Percentiles rank a stretch among this genome's conserved stretches.
Evolutionary conservation across 2,329 filamentous ascomycete genomes (phyloP).

Genomic region (Cryphonectria carpinicola): DNA sequence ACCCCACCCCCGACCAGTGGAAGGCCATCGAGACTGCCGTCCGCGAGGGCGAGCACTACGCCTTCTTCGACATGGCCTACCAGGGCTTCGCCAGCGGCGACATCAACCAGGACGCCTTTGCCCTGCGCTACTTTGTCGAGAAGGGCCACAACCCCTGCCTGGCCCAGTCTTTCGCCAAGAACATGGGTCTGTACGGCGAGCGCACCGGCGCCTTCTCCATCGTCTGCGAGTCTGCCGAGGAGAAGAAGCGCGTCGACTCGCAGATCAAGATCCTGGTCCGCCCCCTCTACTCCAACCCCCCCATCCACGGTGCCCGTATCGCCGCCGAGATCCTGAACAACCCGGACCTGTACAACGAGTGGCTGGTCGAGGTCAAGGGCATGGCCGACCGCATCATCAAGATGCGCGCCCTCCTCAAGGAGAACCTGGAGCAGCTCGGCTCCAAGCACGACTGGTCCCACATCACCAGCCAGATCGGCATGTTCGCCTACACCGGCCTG

Average conservation of each 20-base stretch:
- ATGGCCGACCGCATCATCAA: slow-evolving; percentile 99
- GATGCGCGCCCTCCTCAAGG: slow-evolving; percentile 93
- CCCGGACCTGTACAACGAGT: slow-evolving; percentile 83
- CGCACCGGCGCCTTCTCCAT: slow-evolving; percentile 96
- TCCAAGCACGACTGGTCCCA: slow-evolving; percentile 98
- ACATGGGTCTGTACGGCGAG: slow-evolving; percentile 99
- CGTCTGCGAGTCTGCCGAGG: slow-evolving; percentile 80
- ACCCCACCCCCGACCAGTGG: slow-evolving; percentile 93
- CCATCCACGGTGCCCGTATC: slow-evolving; percentile 93
- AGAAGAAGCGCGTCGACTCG: slow-evolving; percentile 94
- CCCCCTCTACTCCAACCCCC: slow-evolving; percentile 97
- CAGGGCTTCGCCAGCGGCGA: slow-evolving; percentile 95
- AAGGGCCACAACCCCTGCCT: slow-evolving; percentile 88
- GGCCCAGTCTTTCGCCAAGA: slow-evolving; percentile 97
- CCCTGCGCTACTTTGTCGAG: slow-evolving; percentile 89
- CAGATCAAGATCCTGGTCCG: slow-evolving; percentile 98
- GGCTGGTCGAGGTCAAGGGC: slow-evolving; percentile 94
- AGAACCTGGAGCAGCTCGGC: slow-evolving; percentile 92
- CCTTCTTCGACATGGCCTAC: slow-evolving; percentile 99
- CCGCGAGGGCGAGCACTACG: slow-evolving; percentile 85
- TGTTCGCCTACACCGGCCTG: slow-evolving; percentile 98
- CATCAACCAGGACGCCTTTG: slow-evolving; percentile 90
- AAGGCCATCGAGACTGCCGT: slow-evolving; percentile 83
- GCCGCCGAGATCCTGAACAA: slow-evolving; percentile 91
- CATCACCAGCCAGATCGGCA: slow-evolving; percentile 98